A percentile compares a stretch with the other conserved stretches of the same genome.
Evolutionary conservation across 179 eudicot genomes (phyloP).

Genomic region (Camellia oleifera): DNA sequence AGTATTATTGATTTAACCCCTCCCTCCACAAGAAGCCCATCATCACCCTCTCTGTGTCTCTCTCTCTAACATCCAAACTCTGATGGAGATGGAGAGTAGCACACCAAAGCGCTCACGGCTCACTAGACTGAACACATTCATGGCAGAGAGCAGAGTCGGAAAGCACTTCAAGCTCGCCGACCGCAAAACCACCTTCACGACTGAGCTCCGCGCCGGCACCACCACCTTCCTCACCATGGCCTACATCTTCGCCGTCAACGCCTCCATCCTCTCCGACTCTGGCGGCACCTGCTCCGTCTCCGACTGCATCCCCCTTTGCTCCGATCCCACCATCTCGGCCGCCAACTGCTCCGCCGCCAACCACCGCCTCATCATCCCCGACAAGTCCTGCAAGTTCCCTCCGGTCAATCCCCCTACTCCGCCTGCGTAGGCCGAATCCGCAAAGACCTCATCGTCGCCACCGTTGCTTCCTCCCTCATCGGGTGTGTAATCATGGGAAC

Average conservation of each 20-base stretch:
- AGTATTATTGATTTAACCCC: too few species aligned
- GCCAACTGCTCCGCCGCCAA: conserved; percentile 44
- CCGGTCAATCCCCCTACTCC: conserved; percentile 81
- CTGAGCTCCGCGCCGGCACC: conserved; percentile 94
- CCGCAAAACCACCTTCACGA: conserved; percentile 71
- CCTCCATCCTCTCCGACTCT: conserved; percentile 80
- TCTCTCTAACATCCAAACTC: not conserved
- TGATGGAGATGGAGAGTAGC: conserved; percentile 29
- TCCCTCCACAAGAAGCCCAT: not conserved
- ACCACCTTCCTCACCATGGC: conserved; percentile 97
- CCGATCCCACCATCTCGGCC: conserved; percentile 38
- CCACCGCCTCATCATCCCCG: conserved; percentile 48
- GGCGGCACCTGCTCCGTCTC: conserved; percentile 78
- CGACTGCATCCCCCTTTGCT: conserved; percentile 76
- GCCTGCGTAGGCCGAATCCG: conserved; percentile 46
- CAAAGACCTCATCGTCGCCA: conserved; percentile 81
- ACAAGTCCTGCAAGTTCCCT: conserved; percentile 56
- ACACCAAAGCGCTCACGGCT: conserved; percentile 23
- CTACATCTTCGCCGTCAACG: conserved; percentile 94
- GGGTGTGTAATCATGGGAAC: conserved; percentile 87
- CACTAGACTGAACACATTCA: conserved; percentile 50
- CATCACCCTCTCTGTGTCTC: not conserved
- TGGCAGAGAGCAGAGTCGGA: conserved; percentile 51
- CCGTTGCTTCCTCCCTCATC: conserved; percentile 70
- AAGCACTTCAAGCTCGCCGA: conserved; percentile 61